Evolutionary conservation across 2,329 filamentous ascomycete species (phyloP).

Genomic region (Pseudogymnoascus sp.): DNA sequence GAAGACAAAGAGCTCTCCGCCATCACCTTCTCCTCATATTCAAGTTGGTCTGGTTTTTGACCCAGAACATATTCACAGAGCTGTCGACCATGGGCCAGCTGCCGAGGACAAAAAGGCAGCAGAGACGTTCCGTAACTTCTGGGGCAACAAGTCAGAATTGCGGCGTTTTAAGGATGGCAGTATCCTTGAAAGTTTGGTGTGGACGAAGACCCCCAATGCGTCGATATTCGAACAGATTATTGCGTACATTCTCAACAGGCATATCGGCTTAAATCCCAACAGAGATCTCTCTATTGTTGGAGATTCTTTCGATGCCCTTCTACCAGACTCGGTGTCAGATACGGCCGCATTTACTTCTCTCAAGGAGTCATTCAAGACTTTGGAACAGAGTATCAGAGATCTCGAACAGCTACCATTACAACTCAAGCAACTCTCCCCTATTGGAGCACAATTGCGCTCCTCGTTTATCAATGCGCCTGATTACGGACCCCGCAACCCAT

Average conservation of each 20-base stretch:
- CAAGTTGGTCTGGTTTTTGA: conserved; percentile 65
- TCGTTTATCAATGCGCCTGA: conserved; percentile 52
- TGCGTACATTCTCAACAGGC: conserved; percentile 59
- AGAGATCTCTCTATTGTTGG: conserved; percentile 35
- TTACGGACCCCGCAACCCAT: conserved; percentile 31
- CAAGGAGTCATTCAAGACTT: conserved; percentile 59
- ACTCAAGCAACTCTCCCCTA: conserved; percentile 68
- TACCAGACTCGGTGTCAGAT: conserved; percentile 31
- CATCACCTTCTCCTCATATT: conserved; percentile 34
- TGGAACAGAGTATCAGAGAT: conserved; percentile 69
- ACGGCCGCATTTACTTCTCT: conserved; percentile 56
- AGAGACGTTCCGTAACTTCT: conserved; percentile 77
- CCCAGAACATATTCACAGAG: conserved; percentile 60
- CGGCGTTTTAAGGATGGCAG: conserved; percentile 92
- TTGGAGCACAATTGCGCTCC: conserved; percentile 66
- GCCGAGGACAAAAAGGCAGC: conserved; percentile 81
- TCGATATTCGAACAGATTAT: conserved; percentile 75
- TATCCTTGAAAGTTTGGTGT: conserved; percentile 86
- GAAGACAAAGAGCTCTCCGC: conserved; percentile 36
- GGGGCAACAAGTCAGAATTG: conserved; percentile 89
- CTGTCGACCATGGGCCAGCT: conserved; percentile 79
- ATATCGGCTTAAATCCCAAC: conserved; percentile 51
- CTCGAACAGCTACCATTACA: conserved; percentile 83
- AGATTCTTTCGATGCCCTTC: conserved; percentile 37
- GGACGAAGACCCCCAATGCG: conserved; percentile 55